These are phyloP conservation scores for Priceomyces carsonii DNA, from an alignment of 805 yeast species.

Conservation along the genomic window DNA sequence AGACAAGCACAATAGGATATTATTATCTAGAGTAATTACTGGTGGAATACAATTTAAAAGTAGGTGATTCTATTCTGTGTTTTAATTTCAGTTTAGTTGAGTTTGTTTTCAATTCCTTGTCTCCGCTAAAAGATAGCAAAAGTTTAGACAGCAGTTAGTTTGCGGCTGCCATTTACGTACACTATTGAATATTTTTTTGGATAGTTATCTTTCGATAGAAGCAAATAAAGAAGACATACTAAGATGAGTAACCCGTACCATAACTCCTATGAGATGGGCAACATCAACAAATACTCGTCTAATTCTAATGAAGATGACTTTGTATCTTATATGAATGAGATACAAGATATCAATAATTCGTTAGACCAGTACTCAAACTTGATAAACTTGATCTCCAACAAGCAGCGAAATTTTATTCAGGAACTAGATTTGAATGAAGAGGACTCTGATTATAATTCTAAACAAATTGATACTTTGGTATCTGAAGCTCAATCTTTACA, in stretches of 20 bases:
- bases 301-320: conserved; percentile 39
- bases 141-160: no score
- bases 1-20: no score
- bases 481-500: conserved; percentile 81
- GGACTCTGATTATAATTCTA: conserved; percentile 58
- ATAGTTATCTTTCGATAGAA: no score
- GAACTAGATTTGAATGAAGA: conserved; percentile 42
- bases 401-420: conserved; percentile 42
- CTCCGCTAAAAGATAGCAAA: no score
- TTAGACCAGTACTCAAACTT: conserved; percentile 42
- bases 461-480: conserved; percentile 74
- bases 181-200: no score
- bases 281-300: conserved; percentile 23
- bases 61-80: no score
- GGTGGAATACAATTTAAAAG: no score
- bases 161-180: no score
- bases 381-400: conserved; percentile 39
- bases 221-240: no score
- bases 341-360: conserved; percentile 43
- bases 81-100: no score
- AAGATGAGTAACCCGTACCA: conserved; percentile 38
- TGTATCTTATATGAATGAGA: conserved; percentile 46
- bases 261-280: conserved; percentile 28
- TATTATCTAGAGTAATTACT: no score
- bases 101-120: no score